Evolutionary conservation across 129 eudicot species (phyloP).

Genomic region (Centella asiatica): DNA sequence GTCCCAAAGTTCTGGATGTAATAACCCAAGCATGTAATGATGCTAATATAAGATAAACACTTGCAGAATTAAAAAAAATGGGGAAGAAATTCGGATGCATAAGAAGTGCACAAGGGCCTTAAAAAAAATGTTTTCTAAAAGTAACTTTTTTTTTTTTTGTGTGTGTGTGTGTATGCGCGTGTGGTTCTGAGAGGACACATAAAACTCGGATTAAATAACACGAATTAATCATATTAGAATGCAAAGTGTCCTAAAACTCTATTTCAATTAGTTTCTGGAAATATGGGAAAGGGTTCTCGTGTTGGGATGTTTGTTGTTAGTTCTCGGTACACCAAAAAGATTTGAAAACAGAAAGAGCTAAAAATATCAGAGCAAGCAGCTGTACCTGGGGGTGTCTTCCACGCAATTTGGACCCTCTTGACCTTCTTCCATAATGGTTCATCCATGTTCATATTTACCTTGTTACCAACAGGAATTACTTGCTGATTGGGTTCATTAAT

Average conservation of each 20-base stretch:
- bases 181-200: too few species aligned
- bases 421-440: constrained; percentile 63
- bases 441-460: constrained; percentile 26
- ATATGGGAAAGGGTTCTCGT: background rate
- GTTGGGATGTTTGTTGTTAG: background rate
- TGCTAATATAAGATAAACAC: background rate
- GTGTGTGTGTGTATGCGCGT: too few species aligned
- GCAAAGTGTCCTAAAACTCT: background rate
- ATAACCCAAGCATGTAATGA: background rate
- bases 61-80: background rate
- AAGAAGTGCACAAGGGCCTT: background rate
- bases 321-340: constrained; percentile 12
- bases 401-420: constrained; percentile 60
- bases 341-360: background rate
- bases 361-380: constrained; percentile 3
- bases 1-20: background rate
- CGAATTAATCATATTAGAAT: background rate
- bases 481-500: constrained; percentile 12
- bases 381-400: constrained; percentile 89
- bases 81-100: background rate
- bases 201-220: too few species aligned
- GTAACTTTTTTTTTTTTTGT: too few species aligned
- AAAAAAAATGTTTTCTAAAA: too few species aligned
- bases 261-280: background rate
- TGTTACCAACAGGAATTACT: constrained; percentile 17